phyloP scores from a whole-genome alignment of 2,329 filamentous ascomycete genomes.

The Elsinoe necatrix region DNA sequence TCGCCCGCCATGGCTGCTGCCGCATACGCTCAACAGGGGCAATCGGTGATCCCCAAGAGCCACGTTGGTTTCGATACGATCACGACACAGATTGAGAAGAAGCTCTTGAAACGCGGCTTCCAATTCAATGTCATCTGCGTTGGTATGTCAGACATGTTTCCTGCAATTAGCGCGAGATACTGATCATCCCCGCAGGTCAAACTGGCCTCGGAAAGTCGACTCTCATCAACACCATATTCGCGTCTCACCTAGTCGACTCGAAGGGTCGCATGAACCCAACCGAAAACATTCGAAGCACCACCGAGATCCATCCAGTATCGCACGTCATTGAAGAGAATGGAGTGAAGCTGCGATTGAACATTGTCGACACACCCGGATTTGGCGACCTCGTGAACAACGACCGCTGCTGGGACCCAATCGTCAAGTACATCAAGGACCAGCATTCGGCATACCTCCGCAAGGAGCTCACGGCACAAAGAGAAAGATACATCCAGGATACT shows the following conservation, averaged over 20 bases:
- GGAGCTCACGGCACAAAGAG: constrained; percentile 97
- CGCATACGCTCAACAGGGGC: constrained; percentile 50
- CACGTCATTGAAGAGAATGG: constrained; percentile 99
- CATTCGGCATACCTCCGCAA: constrained; percentile 98
- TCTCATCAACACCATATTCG: constrained; percentile 99
- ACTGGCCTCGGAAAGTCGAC: constrained; percentile 98
- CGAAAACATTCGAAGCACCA: constrained; percentile 88
- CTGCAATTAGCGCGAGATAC: not conserved
- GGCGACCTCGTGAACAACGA: constrained; percentile 99
- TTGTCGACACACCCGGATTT: constrained; percentile 97
- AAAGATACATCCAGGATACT: constrained; percentile 98
- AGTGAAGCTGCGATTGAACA: constrained; percentile 93
- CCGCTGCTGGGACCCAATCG: constrained; percentile 99
- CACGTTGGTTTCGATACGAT: constrained; percentile 99
- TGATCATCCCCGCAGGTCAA: constrained; percentile 57
- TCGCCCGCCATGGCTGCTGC: constrained; percentile 52
- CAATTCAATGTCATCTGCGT: constrained; percentile 99
- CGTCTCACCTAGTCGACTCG: constrained; percentile 96
- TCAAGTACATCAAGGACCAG: constrained; percentile 99
- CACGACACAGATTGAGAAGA: constrained; percentile 98
- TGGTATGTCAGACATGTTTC: constrained; percentile 54
- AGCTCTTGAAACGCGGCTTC: constrained; percentile 98
- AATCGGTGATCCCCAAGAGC: constrained; percentile 74
- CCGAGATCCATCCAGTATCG: constrained; percentile 94
- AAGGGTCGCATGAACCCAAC: constrained; percentile 91